These are phyloP conservation scores for Suillus luteus DNA, from an alignment of 768 basidiomycete species.

Conservation along the genomic window DNA sequence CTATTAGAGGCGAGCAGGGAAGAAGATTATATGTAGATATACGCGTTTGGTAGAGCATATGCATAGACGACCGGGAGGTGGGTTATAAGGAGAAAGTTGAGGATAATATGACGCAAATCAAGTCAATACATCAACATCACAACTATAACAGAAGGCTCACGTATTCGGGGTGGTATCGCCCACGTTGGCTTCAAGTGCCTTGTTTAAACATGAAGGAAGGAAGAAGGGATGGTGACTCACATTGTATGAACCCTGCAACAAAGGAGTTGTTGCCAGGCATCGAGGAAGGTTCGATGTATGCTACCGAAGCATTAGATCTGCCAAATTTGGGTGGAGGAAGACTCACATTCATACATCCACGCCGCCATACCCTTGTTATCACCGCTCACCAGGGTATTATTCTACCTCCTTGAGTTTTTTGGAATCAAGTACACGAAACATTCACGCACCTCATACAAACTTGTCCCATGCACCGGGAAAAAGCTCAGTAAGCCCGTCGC, in stretches of 20 bases:
- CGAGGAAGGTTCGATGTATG: constrained; percentile 59
- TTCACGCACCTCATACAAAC: constrained; percentile 62
- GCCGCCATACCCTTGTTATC: constrained; percentile 91
- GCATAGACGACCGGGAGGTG: neutral
- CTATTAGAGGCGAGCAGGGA: constrained; percentile 29
- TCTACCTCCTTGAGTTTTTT: constrained; percentile 41
- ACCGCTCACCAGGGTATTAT: constrained; percentile 77
- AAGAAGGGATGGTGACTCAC: constrained; percentile 39
- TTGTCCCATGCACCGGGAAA: constrained; percentile 80
- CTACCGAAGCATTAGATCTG: constrained; percentile 33
- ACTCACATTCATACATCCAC: constrained; percentile 70
- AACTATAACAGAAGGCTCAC: constrained; percentile 40
- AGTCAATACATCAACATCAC: constrained; percentile 11
- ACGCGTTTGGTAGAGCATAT: neutral
- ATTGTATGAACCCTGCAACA: constrained; percentile 75
- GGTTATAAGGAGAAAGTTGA: neutral
- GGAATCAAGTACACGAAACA: neutral
- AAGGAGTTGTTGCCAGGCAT: constrained; percentile 73
- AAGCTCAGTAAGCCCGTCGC: constrained; percentile 71
- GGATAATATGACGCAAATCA: constrained; percentile 3
- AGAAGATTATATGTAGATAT: neutral
- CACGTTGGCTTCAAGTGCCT: constrained; percentile 61
- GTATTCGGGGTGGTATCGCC: constrained; percentile 82
- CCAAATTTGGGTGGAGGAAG: constrained; percentile 1
- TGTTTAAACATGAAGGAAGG: constrained; percentile 11